Evolutionary conservation across 345 rosid genomes (phyloP), one percentile per base, ranked within the genome.

Genomic region (Aquilaria sinensis): DNA sequence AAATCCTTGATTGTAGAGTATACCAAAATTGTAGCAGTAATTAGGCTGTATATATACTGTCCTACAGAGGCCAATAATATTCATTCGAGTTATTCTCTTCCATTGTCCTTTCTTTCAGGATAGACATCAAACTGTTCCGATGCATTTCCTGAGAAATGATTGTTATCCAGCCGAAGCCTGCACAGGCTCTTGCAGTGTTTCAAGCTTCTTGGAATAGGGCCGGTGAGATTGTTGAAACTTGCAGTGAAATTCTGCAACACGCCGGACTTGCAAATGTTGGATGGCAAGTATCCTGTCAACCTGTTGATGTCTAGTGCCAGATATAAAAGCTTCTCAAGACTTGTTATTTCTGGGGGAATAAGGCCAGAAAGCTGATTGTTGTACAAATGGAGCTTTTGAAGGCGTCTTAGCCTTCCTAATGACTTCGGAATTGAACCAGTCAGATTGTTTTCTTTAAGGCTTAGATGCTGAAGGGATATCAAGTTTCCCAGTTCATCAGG

Each of bases 131-230:
- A 75, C 23, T 7, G 63, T 53, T 69, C 58, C 1, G 70, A 51
- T 47, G 68, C 11, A 51, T 80, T 60, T 5, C 78, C 77, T 0
- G 29, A 51, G 29, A 77, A 32, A 11, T 62, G 74, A 66, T 80
- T 80, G 1, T n/a, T 45, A 0, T 74, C 56, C 0, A 80, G 14
- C n/a, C 64, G 58, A 4, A 55, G 71, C 63, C 81, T 67, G 7
- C 7, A 2, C 9, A 80, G 65, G 63, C 68, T 67, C 2, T 34
- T 43, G 53, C 79, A 80, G 47, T 62, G 53, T 60, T 55, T 77
- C 61, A 77, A 70, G 47, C 76, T 60, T 46, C 12, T 56, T 3
- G 85, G 85, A 2, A 74, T 65, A 1, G 61, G 47, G 31, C 81
- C 80, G 1, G 31, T 4, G n/a, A 77, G 57, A 9, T 14, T 34